Percentiles rank a stretch among this genome's conserved stretches.
phyloP scores from a whole-genome alignment of 768 basidiomycete genomes.

The Pleurotus pulmonarius region DNA sequence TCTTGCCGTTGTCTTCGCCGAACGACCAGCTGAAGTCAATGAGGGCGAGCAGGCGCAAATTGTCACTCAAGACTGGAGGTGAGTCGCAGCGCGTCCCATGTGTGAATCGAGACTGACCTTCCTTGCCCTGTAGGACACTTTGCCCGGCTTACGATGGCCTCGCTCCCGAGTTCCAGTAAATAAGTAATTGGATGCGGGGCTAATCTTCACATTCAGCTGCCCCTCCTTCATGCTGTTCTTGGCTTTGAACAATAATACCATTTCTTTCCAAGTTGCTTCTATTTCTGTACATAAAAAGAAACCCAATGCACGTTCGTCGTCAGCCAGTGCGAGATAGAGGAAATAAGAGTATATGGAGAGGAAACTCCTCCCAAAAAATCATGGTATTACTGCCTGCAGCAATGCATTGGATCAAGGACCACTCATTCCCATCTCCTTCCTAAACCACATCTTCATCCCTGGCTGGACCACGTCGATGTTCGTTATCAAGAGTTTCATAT shows the following conservation, averaged over 20 bases:
- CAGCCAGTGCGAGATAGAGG: too few species aligned
- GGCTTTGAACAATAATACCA: too few species aligned
- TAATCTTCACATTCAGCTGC: too few species aligned
- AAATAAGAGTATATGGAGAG: too few species aligned
- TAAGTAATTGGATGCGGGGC: too few species aligned
- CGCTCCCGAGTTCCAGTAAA: conserved; percentile 7
- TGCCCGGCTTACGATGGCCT: conserved; percentile 7
- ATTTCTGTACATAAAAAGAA: too few species aligned
- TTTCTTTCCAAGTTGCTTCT: too few species aligned
- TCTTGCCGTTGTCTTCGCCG: conserved; percentile 30
- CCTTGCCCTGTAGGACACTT: neutral
- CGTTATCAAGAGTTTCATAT: conserved; percentile 29
- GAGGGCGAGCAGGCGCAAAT: conserved; percentile 26
- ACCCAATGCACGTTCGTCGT: too few species aligned
- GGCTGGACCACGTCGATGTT: neutral
- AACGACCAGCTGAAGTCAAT: conserved; percentile 22
- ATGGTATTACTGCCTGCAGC: too few species aligned
- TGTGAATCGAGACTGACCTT: too few species aligned
- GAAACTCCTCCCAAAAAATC: too few species aligned
- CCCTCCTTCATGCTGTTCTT: too few species aligned
- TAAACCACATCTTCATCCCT: neutral
- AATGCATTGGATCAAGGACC: neutral
- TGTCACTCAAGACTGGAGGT: conserved; percentile 25
- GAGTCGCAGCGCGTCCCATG: neutral
- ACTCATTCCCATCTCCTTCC: conserved; percentile 2